Evolutionary conservation across 75 land plant genomes (phyloP), one percentile per base, ranked within the genome.

Genomic region (Isoetes taiwanensis): DNA sequence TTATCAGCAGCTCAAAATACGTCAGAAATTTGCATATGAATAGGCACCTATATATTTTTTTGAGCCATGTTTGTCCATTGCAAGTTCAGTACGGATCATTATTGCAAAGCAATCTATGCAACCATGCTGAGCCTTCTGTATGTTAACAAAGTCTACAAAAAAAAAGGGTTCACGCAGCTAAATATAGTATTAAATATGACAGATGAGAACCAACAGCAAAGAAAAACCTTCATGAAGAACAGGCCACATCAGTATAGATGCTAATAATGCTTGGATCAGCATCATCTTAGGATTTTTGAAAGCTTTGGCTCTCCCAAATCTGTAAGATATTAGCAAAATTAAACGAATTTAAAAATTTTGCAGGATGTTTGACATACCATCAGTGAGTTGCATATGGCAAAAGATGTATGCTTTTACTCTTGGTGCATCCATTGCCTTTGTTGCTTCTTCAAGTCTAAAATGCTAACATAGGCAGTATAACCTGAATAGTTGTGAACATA

Each of bases 81-180:
- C 62, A 2, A 79, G 32, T 31, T 83, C 83, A 16, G 79, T 65
- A 64, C 81, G 72, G 25, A 86, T 67, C 81, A 83, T 83, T 58
- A 80, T 34, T 21, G 93, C 93, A 28, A 83, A 58, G 46, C 87
- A 83, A 41, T 86, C 93, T 41, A 86, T 83, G 59, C 93, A 86
- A 10, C 93, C 93, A 71, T 83, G 87, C 39, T 86, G 87, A 43
- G 79, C 84, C 73, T 83, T 86, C 0, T 2, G 50, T 34, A 59
- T 58, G 1, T 71, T 68, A 32, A 39, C 9, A 5, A 55, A 66
- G 8, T 16, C 54, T 59, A 53, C 41, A 63, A 48, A 32, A 21
- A n/a, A 31, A 41, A 57, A 42, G 28, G 26, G 20, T 17, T 9
- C 16, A 38, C 27, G 25, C 33, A 38, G 11, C 41, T 56, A 27